A percentile compares a stretch with the other conserved stretches of the same genome.
Evolutionary conservation across 2,329 filamentous ascomycete genomes (phyloP).

Genomic region (Aspergillus hiratsukae): DNA sequence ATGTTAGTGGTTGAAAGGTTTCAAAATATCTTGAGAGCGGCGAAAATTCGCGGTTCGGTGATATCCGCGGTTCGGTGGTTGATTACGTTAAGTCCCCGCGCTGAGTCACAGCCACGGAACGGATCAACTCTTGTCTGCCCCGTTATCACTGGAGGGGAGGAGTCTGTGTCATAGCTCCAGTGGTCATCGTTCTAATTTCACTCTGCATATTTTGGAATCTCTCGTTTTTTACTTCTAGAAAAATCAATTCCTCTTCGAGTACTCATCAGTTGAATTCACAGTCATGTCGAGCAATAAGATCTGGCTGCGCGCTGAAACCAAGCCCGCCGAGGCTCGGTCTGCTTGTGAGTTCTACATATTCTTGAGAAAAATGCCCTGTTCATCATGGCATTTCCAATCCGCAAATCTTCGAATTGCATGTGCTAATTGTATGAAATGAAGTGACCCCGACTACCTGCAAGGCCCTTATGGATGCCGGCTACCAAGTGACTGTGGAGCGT

Average conservation of each 20-base stretch:
- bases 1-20: no score
- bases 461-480: conserved; percentile 64
- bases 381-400: background rate
- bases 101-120: conserved; percentile 25
- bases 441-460: conserved; percentile 53
- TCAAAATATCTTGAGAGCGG: no score
- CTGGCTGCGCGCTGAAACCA: conserved; percentile 57
- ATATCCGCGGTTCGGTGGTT: no score
- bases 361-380: background rate
- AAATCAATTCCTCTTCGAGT: background rate
- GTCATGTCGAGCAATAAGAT: conserved; percentile 40
- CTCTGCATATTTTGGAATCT: conserved; percentile 4
- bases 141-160: conserved; percentile 26
- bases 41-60: no score
- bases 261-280: conserved; percentile 13
- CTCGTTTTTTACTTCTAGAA: conserved; percentile 6
- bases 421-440: conserved; percentile 13
- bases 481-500: conserved; percentile 64
- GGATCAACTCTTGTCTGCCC: conserved; percentile 26
- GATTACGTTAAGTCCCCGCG: no score
- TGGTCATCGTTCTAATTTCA: conserved; percentile 6
- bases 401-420: background rate
- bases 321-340: conserved; percentile 55
- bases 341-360: conserved; percentile 31
- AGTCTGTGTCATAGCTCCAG: conserved; percentile 25